Evolutionary conservation across 495 filamentous ascomycete species (phyloP).

Genomic region (Lasiosphaeriaceae sp.): DNA sequence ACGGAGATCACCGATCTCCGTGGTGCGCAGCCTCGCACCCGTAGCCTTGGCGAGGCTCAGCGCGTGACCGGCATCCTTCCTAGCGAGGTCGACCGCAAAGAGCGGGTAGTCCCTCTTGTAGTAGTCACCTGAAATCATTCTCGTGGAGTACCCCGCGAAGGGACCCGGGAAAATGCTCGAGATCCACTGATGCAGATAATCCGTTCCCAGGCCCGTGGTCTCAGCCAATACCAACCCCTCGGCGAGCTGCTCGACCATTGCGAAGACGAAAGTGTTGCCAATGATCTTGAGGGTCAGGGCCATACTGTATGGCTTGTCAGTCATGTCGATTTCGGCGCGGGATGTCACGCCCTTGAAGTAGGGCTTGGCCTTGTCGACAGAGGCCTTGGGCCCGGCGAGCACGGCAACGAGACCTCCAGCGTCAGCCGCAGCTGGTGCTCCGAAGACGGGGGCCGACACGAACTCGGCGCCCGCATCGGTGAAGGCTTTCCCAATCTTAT

Average conservation of each 20-base stretch:
- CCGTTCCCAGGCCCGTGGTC: conserved; percentile 69
- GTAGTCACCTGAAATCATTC: conserved; percentile 76
- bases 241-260: conserved; percentile 73
- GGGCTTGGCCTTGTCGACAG: conserved; percentile 62
- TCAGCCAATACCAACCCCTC: conserved; percentile 77
- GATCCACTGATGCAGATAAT: conserved; percentile 65
- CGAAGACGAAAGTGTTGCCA: conserved; percentile 83
- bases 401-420: conserved; percentile 71
- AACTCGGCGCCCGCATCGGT: conserved; percentile 61
- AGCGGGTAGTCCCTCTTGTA: conserved; percentile 60
- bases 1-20: conserved; percentile 66
- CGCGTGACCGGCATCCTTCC: conserved; percentile 82
- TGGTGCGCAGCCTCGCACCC: conserved; percentile 60
- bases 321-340: conserved; percentile 65
- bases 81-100: conserved; percentile 80
- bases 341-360: conserved; percentile 79
- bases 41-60: conserved; percentile 56
- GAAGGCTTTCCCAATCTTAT: conserved; percentile 54
- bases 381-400: conserved; percentile 60
- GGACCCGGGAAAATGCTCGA: conserved; percentile 61
- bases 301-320: conserved; percentile 53
- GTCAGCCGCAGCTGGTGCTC: conserved; percentile 75
- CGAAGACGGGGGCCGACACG: conserved; percentile 79
- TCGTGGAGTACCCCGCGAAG: conserved; percentile 64
- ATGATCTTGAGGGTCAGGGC: conserved; percentile 71